These are phyloP conservation scores for Kandelia obovata DNA, from an alignment of 345 rosid species.

Conservation along the genomic window DNA sequence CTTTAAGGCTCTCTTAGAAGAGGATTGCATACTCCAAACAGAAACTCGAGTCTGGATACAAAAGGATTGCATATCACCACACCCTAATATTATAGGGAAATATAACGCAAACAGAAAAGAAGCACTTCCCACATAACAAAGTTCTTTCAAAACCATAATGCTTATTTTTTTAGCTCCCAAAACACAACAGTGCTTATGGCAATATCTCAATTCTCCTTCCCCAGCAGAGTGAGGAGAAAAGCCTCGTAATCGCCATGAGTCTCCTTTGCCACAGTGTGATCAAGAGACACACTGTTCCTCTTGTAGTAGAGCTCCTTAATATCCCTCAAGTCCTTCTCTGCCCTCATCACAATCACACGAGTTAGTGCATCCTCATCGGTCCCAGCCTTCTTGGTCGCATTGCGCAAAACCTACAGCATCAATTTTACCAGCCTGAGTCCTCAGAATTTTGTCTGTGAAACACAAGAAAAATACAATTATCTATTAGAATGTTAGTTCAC, in stretches of 20 bases:
- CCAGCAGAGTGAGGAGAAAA: constrained; percentile 53
- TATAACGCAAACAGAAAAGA: neutral
- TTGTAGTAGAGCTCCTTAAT: constrained; percentile 56
- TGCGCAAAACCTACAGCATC: constrained; percentile 37
- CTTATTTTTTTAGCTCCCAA: neutral
- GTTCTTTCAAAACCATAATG: neutral
- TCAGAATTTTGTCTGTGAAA: neutral
- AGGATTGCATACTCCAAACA: neutral
- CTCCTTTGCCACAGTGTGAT: constrained; percentile 49
- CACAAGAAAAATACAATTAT: neutral
- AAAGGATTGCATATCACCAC: neutral
- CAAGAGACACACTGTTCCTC: constrained; percentile 52
- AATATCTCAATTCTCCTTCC: constrained; percentile 29
- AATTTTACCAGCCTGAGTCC: neutral
- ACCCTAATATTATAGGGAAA: neutral
- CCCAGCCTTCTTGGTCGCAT: constrained; percentile 31
- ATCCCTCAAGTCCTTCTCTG: constrained; percentile 51
- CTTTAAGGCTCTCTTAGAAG: no score
- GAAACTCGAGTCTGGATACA: neutral
- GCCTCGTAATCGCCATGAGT: constrained; percentile 54
- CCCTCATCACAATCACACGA: constrained; percentile 48
- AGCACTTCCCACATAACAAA: neutral
- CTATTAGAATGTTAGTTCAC: neutral
- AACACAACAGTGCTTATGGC: neutral
- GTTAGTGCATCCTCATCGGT: constrained; percentile 50